phyloP scores from a whole-genome alignment of 768 basidiomycete species.

The Daedaleopsis sinensis region DNA sequence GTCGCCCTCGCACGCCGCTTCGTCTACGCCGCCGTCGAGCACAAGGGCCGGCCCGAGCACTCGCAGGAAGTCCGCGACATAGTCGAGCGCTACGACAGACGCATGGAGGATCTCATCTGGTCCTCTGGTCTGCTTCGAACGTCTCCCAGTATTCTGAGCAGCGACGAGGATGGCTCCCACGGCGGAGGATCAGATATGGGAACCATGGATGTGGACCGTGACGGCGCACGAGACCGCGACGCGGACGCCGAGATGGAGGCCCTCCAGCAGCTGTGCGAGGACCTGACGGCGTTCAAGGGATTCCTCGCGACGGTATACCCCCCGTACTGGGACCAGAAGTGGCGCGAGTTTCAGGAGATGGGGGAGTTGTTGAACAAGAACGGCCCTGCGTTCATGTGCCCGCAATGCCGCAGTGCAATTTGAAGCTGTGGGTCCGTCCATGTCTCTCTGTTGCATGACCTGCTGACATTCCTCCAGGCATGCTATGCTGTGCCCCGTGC shows the following conservation, averaged over 20 bases:
- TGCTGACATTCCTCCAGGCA: no score
- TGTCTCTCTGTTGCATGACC: neutral
- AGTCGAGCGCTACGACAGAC: neutral
- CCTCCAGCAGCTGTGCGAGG: constrained; percentile 3
- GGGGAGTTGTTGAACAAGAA: neutral
- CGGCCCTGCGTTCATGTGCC: constrained; percentile 13
- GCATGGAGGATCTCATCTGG: neutral
- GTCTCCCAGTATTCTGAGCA: neutral
- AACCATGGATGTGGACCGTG: neutral
- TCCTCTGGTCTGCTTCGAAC: no score
- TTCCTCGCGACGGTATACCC: constrained; percentile 12
- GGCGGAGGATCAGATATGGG: no score
- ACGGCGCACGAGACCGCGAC: neutral
- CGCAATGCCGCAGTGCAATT: constrained; percentile 11
- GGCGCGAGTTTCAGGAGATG: constrained; percentile 2
- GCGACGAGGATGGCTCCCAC: neutral
- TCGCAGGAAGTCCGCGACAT: neutral
- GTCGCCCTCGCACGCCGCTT: constrained; percentile 23
- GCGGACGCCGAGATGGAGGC: neutral
- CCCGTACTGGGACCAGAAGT: constrained; percentile 21
- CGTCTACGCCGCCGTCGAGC: constrained; percentile 23
- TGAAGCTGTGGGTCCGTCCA: neutral
- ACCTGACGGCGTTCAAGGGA: constrained; percentile 4
- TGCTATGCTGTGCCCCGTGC: no score
- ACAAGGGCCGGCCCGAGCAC: neutral